phyloP scores from a whole-genome alignment of 2,329 filamentous ascomycete species.

The Diplodia seriata region DNA sequence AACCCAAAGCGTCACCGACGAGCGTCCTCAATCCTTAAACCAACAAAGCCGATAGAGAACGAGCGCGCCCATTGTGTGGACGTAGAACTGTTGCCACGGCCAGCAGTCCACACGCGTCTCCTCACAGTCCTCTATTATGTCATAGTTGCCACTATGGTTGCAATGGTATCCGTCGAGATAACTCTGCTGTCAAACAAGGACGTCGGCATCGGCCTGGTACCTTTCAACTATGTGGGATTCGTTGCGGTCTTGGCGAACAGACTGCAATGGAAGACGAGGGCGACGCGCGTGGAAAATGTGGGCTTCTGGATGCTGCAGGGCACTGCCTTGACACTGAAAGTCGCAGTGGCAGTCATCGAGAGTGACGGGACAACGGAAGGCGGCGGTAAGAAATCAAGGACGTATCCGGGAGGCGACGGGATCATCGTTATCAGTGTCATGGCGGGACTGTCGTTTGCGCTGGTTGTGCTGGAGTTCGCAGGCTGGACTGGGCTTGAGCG shows the following conservation, averaged over 20 bases:
- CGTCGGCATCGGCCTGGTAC: conserved; percentile 45
- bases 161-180: conserved; percentile 46
- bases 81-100: not conserved
- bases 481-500: conserved; percentile 22
- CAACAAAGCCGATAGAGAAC: conserved; percentile 25
- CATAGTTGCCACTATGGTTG: conserved; percentile 41
- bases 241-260: conserved; percentile 40
- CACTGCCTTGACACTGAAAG: conserved; percentile 38
- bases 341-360: conserved; percentile 41
- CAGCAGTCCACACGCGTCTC: conserved; percentile 23
- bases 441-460: conserved; percentile 44
- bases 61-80: conserved; percentile 11
- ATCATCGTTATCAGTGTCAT: conserved; percentile 45
- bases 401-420: conserved; percentile 45
- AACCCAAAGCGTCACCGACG: conserved; percentile 6
- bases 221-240: conserved; percentile 44
- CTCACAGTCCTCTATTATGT: conserved; percentile 40
- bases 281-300: conserved; percentile 40
- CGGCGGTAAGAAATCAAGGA: conserved; percentile 32
- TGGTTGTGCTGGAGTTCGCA: conserved; percentile 40
- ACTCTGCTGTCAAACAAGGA: conserved; percentile 42
- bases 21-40: conserved; percentile 17
- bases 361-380: conserved; percentile 39
- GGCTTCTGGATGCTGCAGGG: conserved; percentile 40
- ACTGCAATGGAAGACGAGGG: conserved; percentile 35